Percentiles rank a stretch among this genome's conserved stretches.
phyloP scores from a whole-genome alignment of 2,329 filamentous ascomycete species.

The Calonectria pseudoturangicola region DNA sequence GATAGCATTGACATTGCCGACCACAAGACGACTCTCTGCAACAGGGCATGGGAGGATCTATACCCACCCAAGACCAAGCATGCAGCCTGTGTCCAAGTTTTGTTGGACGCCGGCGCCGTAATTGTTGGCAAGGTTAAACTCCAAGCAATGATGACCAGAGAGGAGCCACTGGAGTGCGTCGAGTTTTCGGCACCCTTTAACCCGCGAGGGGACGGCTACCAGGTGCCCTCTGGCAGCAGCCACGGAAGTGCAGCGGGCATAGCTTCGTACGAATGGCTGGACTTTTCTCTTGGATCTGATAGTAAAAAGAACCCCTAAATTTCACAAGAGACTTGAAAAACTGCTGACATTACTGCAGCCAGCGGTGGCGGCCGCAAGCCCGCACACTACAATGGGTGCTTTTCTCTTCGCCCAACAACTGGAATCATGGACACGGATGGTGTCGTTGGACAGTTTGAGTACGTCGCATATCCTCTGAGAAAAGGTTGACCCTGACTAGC shows the following conservation, averaged over 20 bases:
- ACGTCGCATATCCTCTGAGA: no score
- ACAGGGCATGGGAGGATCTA: not conserved
- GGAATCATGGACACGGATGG: not conserved
- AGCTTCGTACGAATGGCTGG: not conserved
- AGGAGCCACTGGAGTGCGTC: not conserved
- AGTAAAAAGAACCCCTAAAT: not conserved
- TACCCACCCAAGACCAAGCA: not conserved
- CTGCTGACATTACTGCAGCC: not conserved
- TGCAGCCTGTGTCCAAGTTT: not conserved
- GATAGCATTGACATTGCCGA: not conserved
- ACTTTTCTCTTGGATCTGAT: slow-evolving; percentile 11
- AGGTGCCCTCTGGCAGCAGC: slow-evolving; percentile 6
- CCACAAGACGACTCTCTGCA: slow-evolving; percentile 12
- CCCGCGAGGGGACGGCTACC: slow-evolving; percentile 1
- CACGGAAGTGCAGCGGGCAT: slow-evolving; percentile 10
- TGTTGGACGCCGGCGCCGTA: not conserved
- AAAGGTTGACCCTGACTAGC: not conserved
- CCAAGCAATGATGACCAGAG: not conserved
- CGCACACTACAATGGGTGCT: not conserved
- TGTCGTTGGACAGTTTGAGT: not conserved
- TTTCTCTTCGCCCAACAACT: not conserved
- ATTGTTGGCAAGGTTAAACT: not conserved
- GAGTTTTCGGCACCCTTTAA: not conserved
- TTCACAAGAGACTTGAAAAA: not conserved
- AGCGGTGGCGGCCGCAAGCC: not conserved